Conservation (phyloP, 1,284 basidiomycete genomes). For the Agaricales sp. region DNA sequence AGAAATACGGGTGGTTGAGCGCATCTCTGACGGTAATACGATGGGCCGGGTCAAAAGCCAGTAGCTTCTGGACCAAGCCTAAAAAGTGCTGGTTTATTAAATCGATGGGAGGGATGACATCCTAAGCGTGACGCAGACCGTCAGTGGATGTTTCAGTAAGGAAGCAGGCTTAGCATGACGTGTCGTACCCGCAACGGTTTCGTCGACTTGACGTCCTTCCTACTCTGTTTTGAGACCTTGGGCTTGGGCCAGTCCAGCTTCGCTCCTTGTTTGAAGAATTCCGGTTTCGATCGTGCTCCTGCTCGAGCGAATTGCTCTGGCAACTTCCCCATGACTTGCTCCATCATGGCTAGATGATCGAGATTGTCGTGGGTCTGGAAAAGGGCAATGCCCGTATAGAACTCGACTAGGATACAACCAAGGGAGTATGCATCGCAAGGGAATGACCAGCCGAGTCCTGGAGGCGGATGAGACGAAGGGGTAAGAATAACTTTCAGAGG, state of each 20-base stretch:
- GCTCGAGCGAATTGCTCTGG: conserved; percentile 72
- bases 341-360: conserved; percentile 99
- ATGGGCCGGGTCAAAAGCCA: conserved; percentile 86
- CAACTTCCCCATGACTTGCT: conserved; percentile 97
- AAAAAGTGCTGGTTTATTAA: conserved; percentile 72
- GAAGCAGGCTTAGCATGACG: too few species aligned
- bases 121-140: conserved; percentile 32
- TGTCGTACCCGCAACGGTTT: conserved; percentile 61
- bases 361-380: conserved; percentile 99
- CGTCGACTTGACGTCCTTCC: conserved; percentile 89
- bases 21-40: conserved; percentile 84
- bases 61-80: conserved; percentile 78
- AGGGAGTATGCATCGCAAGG: conserved; percentile 98
- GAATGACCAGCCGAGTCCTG: conserved; percentile 95
- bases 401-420: conserved; percentile 98
- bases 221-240: conserved; percentile 80
- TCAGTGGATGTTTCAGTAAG: conserved; percentile 10
- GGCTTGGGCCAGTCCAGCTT: conserved; percentile 91
- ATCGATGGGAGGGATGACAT: conserved; percentile 74
- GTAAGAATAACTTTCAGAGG: conserved; percentile 7
- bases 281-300: conserved; percentile 72
- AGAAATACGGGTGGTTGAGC: conserved; percentile 81
- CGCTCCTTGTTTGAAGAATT: conserved; percentile 82
- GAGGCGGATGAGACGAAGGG: conserved; percentile 9
- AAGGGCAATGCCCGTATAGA: conserved; percentile 93